Evolutionary conservation across 2,329 filamentous ascomycete species (phyloP).

Genomic region (Xylaria digitata): DNA sequence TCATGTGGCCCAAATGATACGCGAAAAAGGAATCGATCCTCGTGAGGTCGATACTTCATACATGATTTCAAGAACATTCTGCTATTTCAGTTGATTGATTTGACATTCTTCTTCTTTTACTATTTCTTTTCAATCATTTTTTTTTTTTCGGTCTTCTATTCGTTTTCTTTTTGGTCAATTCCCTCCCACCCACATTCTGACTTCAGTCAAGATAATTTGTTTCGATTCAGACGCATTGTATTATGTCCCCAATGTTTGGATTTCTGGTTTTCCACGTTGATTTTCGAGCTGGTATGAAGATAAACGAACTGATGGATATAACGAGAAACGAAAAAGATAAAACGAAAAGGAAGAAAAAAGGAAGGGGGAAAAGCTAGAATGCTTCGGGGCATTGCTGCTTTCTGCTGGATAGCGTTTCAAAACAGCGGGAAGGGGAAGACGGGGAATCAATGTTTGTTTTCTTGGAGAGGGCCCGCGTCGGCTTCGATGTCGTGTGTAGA

Average conservation of each 20-base stretch:
- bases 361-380: background rate
- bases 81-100: background rate
- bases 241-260: background rate
- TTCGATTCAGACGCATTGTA: background rate
- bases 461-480: no score
- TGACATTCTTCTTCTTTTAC: background rate
- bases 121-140: no score
- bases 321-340: background rate
- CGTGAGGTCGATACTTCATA: background rate
- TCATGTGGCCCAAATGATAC: background rate
- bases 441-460: no score
- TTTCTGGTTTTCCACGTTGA: background rate
- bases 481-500: no score
- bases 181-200: background rate
- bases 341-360: no score
- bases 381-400: background rate
- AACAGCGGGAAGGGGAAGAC: no score
- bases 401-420: background rate
- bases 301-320: background rate
- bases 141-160: no score
- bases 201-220: background rate
- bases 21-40: constrained; percentile 16
- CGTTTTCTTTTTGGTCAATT: no score
- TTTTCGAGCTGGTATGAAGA: background rate
- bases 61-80: background rate